Evolutionary conservation across 495 filamentous ascomycete genomes (phyloP), one percentile per base, ranked within the genome.

Genomic region (Apiosordaria backusii): DNA sequence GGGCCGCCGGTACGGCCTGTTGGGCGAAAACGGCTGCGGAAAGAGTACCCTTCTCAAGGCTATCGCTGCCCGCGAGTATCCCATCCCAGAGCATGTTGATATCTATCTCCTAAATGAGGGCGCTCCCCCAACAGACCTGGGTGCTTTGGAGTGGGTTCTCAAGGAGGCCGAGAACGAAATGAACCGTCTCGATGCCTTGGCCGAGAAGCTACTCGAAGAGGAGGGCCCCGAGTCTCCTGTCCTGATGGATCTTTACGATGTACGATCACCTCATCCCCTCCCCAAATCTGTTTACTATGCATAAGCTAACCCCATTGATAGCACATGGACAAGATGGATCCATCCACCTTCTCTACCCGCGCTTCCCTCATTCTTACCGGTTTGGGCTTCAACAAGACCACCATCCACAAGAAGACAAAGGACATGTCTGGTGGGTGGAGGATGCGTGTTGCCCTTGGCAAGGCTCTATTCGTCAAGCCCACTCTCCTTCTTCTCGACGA

Each of bases 361-460:
- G 95, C 95, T 50, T 96, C 93, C 25, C 88, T 97, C 68, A 99
- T 99, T 78, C 77, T 99, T 67, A 99, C 95, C 53, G 95, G 95
- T 93, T 91, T 99, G 53, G 95, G 95, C 67, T 99, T 99, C 86
- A 97, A 98, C 88, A 97, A 97, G 82, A 78, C 70, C 27, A 99
- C 95, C 29, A 98, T 99, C 74, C 82, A 94, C 78, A 99, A 99
- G 86, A 96, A 92, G 86, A 99, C 95, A 68, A 99, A 97, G 87
- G 95, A 99, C 74, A 99, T 99, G 95, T 99, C 95, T 70, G 95
- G 95, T 89, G 95, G 95, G 68, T 99, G 95, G 95, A 87, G 96
- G 82, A 99, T 99, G 95, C 91, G 95, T 85, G 95, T 99, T 27
- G 95, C 95, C 35, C 87, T 99, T 52, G 95, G 85, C 72, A 99